Evolutionary conservation across 1,139 yeast species (phyloP).

Genomic region (Arxiozyma heterogenica): DNA sequence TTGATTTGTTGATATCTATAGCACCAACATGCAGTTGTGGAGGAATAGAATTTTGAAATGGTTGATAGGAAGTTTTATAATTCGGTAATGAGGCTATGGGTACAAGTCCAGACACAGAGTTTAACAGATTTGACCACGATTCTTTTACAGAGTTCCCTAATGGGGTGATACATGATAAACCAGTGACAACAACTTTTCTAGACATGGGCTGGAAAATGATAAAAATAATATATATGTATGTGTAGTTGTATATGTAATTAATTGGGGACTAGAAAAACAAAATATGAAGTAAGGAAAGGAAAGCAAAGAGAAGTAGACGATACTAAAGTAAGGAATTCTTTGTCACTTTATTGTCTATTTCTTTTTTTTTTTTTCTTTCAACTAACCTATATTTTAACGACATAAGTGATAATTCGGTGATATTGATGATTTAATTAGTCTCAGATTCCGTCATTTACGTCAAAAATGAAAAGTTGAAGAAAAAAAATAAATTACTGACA

Average conservation of each 20-base stretch:
- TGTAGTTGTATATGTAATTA: too few relatives aligned
- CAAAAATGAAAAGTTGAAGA: too few relatives aligned
- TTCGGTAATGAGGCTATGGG: constrained; percentile 44
- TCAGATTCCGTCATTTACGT: too few relatives aligned
- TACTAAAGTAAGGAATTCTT: too few relatives aligned
- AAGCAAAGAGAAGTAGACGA: background rate
- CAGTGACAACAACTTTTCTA: constrained; percentile 79
- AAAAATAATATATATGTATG: background rate
- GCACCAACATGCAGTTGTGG: background rate
- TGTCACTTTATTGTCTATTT: too few relatives aligned
- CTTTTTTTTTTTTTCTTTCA: too few relatives aligned
- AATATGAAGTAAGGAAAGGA: background rate
- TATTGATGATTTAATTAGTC: too few relatives aligned
- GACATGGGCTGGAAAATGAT: constrained; percentile 9
- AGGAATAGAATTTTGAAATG: constrained; percentile 1
- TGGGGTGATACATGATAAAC: constrained; percentile 80
- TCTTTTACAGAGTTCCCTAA: constrained; percentile 58
- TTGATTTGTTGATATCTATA: constrained; percentile 4
- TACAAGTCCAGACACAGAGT: constrained; percentile 44
- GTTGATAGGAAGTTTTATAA: constrained; percentile 41
- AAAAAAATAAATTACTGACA: too few relatives aligned
- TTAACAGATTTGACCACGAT: constrained; percentile 47
- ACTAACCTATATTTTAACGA: too few relatives aligned
- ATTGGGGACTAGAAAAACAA: background rate
- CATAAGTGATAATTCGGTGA: too few relatives aligned